Percentiles rank a stretch among this genome's conserved stretches.
phyloP scores from a whole-genome alignment of 768 basidiomycete species.

The Sistotremastrum niveocremeum region DNA sequence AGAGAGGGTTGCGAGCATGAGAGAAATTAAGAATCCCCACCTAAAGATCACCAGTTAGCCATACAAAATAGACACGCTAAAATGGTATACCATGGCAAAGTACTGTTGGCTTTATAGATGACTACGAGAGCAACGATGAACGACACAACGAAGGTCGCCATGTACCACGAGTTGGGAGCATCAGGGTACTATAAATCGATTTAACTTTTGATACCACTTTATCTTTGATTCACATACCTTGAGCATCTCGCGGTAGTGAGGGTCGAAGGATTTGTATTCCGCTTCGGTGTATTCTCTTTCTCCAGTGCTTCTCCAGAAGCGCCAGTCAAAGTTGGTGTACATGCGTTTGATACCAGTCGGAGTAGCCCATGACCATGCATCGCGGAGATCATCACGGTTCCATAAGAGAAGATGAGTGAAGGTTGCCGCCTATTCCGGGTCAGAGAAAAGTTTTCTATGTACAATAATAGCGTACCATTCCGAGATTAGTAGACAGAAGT shows the following conservation, averaged over 20 bases:
- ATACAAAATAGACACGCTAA: neutral
- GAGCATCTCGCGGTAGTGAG: slow-evolving; percentile 40
- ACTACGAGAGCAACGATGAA: slow-evolving; percentile 41
- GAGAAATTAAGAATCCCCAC: slow-evolving; percentile 41
- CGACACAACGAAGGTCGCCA: slow-evolving; percentile 26
- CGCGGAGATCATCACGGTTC: slow-evolving; percentile 36
- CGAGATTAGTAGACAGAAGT: slow-evolving; percentile 31
- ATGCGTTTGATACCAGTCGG: slow-evolving; percentile 22
- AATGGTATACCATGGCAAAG: slow-evolving; percentile 35
- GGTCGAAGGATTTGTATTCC: slow-evolving; percentile 29
- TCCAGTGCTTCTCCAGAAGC: slow-evolving; percentile 27
- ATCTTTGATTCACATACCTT: slow-evolving; percentile 19
- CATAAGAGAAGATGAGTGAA: slow-evolving; percentile 36
- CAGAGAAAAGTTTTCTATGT: neutral
- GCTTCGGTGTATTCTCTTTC: slow-evolving; percentile 22
- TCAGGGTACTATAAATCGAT: slow-evolving; percentile 23
- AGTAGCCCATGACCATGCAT: slow-evolving; percentile 33
- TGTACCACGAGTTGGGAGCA: slow-evolving; percentile 41
- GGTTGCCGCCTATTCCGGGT: slow-evolving; percentile 21
- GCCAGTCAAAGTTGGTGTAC: slow-evolving; percentile 24
- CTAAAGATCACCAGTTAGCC: slow-evolving; percentile 9
- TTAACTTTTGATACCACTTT: slow-evolving; percentile 12
- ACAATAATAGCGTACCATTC: slow-evolving; percentile 13
- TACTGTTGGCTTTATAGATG: slow-evolving; percentile 38
- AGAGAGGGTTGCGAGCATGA: slow-evolving; percentile 36